Percentiles rank a stretch among this genome's conserved stretches.
Conservation (phyloP, 768 basidiomycete species). For the Lactarius trivialis region DNA sequence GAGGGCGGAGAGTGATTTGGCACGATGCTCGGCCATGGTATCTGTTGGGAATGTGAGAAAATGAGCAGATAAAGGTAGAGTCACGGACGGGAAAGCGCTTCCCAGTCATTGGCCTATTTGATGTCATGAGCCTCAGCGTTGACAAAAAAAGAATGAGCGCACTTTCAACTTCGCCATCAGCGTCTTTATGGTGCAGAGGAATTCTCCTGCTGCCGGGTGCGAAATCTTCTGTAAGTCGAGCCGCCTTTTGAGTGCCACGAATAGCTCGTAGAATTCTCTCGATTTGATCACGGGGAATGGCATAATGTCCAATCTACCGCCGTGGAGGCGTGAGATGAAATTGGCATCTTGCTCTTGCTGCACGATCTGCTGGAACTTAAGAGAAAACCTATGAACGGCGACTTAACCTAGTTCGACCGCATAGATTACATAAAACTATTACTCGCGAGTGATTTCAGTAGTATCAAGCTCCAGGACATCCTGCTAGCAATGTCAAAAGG, state of each 20-base stretch:
- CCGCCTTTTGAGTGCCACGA: constrained; percentile 38
- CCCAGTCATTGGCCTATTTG: constrained; percentile 55
- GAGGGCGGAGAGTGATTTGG: constrained; percentile 31
- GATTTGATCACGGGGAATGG: constrained; percentile 42
- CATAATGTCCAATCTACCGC: constrained; percentile 47
- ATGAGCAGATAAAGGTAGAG: not conserved
- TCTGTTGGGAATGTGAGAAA: constrained; percentile 28
- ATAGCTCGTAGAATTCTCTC: constrained; percentile 48
- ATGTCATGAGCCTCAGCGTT: not conserved
- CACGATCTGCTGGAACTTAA: constrained; percentile 56
- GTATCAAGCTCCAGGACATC: constrained; percentile 59
- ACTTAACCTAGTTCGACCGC: not conserved
- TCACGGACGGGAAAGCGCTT: constrained; percentile 50
- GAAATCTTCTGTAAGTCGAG: constrained; percentile 45
- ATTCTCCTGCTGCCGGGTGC: constrained; percentile 44
- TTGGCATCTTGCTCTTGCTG: constrained; percentile 53
- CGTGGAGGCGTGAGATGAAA: constrained; percentile 54
- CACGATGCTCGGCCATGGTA: constrained; percentile 44
- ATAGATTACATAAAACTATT: not conserved
- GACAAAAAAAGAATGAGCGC: not conserved
- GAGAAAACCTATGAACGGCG: constrained; percentile 33
- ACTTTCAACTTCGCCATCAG: constrained; percentile 15
- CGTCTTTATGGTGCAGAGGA: constrained; percentile 30
- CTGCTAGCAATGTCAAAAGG: constrained; percentile 28
- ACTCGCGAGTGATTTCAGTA: constrained; percentile 49